Evolutionary conservation across 2,329 filamentous ascomycete genomes (phyloP).

Genomic region (Chaetomium sp.): DNA sequence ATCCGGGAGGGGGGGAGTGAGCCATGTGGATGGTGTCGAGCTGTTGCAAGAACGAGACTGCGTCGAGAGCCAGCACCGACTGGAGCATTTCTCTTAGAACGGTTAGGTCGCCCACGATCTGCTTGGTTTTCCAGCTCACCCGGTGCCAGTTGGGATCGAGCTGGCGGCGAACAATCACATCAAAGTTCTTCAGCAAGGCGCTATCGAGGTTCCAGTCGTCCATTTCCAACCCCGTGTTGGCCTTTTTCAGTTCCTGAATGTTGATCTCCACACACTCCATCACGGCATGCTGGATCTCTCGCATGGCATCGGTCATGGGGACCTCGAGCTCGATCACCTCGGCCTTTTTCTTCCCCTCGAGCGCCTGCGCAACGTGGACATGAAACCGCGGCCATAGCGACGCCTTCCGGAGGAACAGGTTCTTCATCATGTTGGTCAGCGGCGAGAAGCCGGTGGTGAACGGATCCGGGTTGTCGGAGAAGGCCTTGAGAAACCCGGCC

Average conservation of each 20-base stretch:
- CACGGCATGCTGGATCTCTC: conserved; percentile 85
- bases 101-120: conserved; percentile 85
- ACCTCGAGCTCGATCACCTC: conserved; percentile 97
- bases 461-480: conserved; percentile 87
- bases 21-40: conserved; percentile 90
- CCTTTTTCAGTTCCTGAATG: conserved; percentile 87
- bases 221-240: conserved; percentile 84
- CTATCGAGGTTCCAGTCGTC: conserved; percentile 96
- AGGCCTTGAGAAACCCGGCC: conserved; percentile 87
- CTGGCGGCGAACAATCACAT: conserved; percentile 79
- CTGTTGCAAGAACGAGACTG: conserved; percentile 86
- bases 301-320: conserved; percentile 92
- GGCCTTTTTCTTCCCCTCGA: conserved; percentile 87
- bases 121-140: conserved; percentile 88
- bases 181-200: conserved; percentile 86
- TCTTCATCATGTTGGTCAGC: conserved; percentile 83
- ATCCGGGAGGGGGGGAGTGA: conserved; percentile 80
- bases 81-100: conserved; percentile 78
- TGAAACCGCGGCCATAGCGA: conserved; percentile 94
- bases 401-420: conserved; percentile 80
- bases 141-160: conserved; percentile 96
- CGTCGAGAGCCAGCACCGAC: conserved; percentile 76
- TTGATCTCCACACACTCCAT: conserved; percentile 95
- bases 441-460: conserved; percentile 86
- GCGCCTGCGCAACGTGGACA: conserved; percentile 75